phyloP scores from a whole-genome alignment of 768 basidiomycete genomes.

The Mycena vulgaris region DNA sequence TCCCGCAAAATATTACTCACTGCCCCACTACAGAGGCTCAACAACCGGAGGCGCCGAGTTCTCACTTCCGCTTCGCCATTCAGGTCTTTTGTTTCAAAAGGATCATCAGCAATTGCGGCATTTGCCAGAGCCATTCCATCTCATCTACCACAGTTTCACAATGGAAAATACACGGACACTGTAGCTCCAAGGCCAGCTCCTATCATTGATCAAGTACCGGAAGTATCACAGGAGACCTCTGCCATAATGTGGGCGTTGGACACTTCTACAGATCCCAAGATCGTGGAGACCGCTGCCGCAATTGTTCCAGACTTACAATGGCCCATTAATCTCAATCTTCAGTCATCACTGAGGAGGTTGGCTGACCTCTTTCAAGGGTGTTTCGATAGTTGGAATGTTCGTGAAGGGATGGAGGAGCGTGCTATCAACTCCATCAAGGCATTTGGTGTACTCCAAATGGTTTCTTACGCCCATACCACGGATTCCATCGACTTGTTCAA shows the following conservation, averaged over 20 bases:
- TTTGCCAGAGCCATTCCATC: too few relatives aligned
- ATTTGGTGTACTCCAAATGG: conserved; percentile 2
- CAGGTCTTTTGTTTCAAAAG: too few relatives aligned
- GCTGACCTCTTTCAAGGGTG: background rate
- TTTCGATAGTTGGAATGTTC: background rate
- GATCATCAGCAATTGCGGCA: too few relatives aligned
- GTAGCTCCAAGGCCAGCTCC: too few relatives aligned
- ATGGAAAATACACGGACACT: too few relatives aligned
- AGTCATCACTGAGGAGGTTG: background rate
- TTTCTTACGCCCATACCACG: too few relatives aligned
- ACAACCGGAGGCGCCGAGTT: background rate
- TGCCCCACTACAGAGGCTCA: too few relatives aligned
- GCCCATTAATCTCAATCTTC: background rate
- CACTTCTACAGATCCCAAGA: conserved; percentile 1
- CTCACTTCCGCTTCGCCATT: too few relatives aligned
- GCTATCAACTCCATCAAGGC: background rate
- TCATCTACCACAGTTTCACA: too few relatives aligned
- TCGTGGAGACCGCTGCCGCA: background rate
- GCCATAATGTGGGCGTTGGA: conserved; percentile 13
- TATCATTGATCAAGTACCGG: background rate
- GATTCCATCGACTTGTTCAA: too few relatives aligned
- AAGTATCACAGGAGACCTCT: background rate
- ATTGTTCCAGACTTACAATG: conserved; percentile 1
- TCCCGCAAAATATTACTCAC: too few relatives aligned
- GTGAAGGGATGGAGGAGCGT: background rate